phyloP scores from a whole-genome alignment of 2,329 filamentous ascomycete species.

The Didymella pomorum region DNA sequence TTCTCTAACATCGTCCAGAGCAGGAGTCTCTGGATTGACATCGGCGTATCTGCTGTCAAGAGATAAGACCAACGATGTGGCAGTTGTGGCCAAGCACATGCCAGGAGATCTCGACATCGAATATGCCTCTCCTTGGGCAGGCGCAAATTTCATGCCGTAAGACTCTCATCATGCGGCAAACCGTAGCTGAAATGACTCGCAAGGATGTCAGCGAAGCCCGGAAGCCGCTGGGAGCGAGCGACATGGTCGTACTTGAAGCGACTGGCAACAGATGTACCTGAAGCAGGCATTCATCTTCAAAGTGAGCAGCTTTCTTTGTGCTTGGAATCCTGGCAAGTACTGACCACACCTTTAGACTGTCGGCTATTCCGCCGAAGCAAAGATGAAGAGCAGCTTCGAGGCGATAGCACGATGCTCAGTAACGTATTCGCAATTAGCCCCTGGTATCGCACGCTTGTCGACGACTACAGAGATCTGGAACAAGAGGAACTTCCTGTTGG shows the following conservation, averaged over 20 bases:
- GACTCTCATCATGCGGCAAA: neutral
- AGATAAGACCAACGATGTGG: constrained; percentile 55
- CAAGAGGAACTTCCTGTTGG: constrained; percentile 54
- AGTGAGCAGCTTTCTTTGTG: neutral
- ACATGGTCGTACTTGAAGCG: constrained; percentile 54
- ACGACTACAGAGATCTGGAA: neutral
- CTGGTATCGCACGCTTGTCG: neutral
- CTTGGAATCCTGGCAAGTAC: neutral
- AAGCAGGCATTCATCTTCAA: constrained; percentile 5
- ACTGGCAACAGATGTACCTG: constrained; percentile 25
- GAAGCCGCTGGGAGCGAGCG: constrained; percentile 9
- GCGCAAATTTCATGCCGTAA: constrained; percentile 67
- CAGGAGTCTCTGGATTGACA: constrained; percentile 35
- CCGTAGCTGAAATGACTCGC: neutral
- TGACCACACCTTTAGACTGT: neutral
- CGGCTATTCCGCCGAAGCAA: neutral
- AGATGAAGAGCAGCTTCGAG: neutral
- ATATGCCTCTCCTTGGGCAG: constrained; percentile 91
- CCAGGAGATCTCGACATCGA: constrained; percentile 91
- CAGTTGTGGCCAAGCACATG: constrained; percentile 85
- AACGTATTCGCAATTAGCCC: neutral
- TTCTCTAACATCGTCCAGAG: neutral
- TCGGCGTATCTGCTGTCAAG: constrained; percentile 66
- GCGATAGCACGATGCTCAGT: neutral
- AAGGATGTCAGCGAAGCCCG: constrained; percentile 13